Conservation (phyloP, 371 early-diverging fungal species). For the Mortierella sp. region DNA sequence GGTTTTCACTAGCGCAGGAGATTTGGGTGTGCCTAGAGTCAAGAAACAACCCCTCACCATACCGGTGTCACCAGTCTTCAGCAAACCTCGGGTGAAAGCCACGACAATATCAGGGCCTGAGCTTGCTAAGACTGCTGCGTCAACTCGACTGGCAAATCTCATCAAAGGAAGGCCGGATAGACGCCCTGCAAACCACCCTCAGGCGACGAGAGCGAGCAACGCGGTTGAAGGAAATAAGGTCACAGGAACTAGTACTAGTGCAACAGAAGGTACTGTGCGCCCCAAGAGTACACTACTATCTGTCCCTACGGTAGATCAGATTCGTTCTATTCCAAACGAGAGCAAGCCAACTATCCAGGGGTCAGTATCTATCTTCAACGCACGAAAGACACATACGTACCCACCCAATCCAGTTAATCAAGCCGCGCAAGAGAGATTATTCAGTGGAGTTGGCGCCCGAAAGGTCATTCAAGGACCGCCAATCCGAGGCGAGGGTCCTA, state of each 20-base stretch:
- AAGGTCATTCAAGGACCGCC: constrained; percentile 24
- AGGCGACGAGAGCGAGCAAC: neutral
- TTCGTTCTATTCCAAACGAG: neutral
- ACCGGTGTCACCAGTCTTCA: constrained; percentile 43
- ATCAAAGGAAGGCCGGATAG: constrained; percentile 3
- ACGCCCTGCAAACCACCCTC: neutral
- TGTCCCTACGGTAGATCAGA: neutral
- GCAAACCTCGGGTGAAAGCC: constrained; percentile 21
- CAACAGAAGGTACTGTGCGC: neutral
- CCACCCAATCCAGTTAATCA: constrained; percentile 7
- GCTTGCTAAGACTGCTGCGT: constrained; percentile 7
- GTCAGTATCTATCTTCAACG: neutral
- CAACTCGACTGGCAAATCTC: constrained; percentile 3
- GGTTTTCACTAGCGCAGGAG: constrained; percentile 43
- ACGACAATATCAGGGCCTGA: neutral
- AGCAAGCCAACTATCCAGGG: neutral
- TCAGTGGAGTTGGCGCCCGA: neutral
- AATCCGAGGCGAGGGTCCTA: constrained; percentile 7
- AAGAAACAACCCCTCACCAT: constrained; percentile 33
- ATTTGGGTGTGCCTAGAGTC: constrained; percentile 39
- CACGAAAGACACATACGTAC: neutral
- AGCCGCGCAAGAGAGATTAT: neutral
- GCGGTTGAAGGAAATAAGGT: neutral
- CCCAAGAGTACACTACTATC: neutral
- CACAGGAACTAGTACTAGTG: neutral